Percentiles rank a stretch among this genome's conserved stretches.
Evolutionary conservation across 2,329 filamentous ascomycete genomes (phyloP).

Genomic region (Blastomyces emzantsi): DNA sequence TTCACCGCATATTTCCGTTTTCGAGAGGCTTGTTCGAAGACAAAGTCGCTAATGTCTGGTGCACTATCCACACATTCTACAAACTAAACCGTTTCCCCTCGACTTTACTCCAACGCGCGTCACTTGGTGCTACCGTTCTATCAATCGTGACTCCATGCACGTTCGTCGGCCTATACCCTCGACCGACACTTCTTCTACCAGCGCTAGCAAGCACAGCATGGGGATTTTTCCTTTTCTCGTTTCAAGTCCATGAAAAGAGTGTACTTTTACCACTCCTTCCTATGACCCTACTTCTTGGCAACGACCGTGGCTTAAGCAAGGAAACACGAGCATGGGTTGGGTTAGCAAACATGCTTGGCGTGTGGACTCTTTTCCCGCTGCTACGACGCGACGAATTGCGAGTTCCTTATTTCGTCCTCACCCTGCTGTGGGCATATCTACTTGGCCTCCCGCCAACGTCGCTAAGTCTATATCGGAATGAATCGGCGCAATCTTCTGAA

Average conservation of each 20-base stretch:
- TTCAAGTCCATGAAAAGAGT: slow-evolving; percentile 98
- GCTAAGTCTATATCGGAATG: slow-evolving; percentile 55
- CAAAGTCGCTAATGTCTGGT: slow-evolving; percentile 99
- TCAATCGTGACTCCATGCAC: slow-evolving; percentile 72
- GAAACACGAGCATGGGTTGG: slow-evolving; percentile 81
- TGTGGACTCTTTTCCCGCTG: slow-evolving; percentile 90
- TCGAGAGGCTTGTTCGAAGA: slow-evolving; percentile 94
- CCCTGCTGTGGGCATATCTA: slow-evolving; percentile 82
- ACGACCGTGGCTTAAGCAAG: slow-evolving; percentile 65
- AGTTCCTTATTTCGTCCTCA: slow-evolving; percentile 77
- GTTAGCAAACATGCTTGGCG: slow-evolving; percentile 84
- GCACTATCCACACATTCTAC: slow-evolving; percentile 79
- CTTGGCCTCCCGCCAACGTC: slow-evolving; percentile 76
- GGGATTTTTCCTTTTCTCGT: slow-evolving; percentile 97
- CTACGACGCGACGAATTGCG: slow-evolving; percentile 74
- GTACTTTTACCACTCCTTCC: slow-evolving; percentile 85
- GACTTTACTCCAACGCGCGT: slow-evolving; percentile 63
- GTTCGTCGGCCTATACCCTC: slow-evolving; percentile 69
- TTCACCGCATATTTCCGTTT: slow-evolving; percentile 94
- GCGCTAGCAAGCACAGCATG: slow-evolving; percentile 79
- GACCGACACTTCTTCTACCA: slow-evolving; percentile 65
- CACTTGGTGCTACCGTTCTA: slow-evolving; percentile 63
- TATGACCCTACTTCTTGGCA: slow-evolving; percentile 79
- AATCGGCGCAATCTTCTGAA: slow-evolving; percentile 24
- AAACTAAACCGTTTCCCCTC: slow-evolving; percentile 72